Conservation (phyloP, 78 protist species). For the Chrysochromulina tobinii region DNA sequence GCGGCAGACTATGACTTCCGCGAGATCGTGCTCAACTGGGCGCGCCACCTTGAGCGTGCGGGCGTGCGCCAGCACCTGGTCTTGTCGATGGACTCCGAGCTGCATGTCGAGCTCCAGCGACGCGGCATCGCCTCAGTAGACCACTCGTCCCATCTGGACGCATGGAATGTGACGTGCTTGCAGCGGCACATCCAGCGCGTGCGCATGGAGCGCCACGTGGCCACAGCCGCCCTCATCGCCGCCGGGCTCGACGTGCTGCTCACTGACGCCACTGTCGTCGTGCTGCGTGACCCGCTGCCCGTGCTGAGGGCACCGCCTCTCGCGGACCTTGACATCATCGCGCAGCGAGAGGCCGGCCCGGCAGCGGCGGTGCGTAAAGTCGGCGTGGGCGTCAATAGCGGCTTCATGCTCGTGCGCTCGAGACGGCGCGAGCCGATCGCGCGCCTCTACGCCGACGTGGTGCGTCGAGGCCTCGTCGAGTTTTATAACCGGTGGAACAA, state of each 20-base stretch:
- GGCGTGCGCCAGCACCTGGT: neutral
- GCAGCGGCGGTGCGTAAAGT: too few relatives aligned
- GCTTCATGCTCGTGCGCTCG: too few relatives aligned
- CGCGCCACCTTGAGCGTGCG: neutral
- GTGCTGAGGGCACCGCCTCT: neutral
- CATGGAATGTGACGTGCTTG: neutral
- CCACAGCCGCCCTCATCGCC: neutral
- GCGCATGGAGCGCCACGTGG: neutral
- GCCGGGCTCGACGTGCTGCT: neutral
- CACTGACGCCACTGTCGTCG: neutral
- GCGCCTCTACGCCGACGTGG: too few relatives aligned
- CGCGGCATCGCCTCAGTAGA: neutral
- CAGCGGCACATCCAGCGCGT: slow-evolving; percentile 20
- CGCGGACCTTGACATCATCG: neutral
- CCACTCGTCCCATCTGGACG: neutral
- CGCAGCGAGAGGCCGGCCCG: neutral
- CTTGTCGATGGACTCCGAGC: neutral
- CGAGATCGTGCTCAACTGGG: neutral
- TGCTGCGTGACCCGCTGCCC: neutral
- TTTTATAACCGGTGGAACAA: too few relatives aligned
- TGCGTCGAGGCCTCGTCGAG: too few relatives aligned
- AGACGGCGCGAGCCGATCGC: too few relatives aligned
- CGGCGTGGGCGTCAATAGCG: too few relatives aligned
- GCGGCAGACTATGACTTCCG: slow-evolving; percentile 17
- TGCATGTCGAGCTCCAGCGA: neutral